Evolutionary conservation across 768 basidiomycete genomes (phyloP).

Genomic region (Tubosaeta sp.): DNA sequence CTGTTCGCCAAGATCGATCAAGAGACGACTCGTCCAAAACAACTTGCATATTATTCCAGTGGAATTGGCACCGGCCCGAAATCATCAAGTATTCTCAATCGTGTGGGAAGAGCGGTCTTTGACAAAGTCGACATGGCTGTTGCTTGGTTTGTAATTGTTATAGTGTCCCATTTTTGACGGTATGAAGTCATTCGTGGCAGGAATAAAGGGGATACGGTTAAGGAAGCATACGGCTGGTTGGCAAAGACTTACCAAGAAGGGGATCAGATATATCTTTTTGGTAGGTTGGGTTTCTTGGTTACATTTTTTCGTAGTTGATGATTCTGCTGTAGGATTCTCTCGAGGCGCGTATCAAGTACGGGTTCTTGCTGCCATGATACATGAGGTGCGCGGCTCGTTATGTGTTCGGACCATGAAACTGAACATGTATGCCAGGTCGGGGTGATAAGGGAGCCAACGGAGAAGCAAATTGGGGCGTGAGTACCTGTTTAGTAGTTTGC

Average conservation of each 20-base stretch:
- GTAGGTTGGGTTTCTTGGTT: slow-evolving; percentile 8
- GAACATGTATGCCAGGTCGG: slow-evolving; percentile 25
- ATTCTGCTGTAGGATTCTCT: slow-evolving; percentile 32
- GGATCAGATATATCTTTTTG: slow-evolving; percentile 35
- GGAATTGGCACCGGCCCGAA: slow-evolving; percentile 36
- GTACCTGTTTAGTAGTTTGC: neutral
- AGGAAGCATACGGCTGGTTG: slow-evolving; percentile 28
- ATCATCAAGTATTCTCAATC: slow-evolving; percentile 22
- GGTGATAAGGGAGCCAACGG: slow-evolving; percentile 26
- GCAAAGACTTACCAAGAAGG: slow-evolving; percentile 28
- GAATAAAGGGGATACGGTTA: slow-evolving; percentile 34
- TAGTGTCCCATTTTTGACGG: neutral
- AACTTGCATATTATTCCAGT: slow-evolving; percentile 35
- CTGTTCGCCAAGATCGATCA: slow-evolving; percentile 29
- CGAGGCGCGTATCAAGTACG: slow-evolving; percentile 42
- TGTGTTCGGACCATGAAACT: neutral
- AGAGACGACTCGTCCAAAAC: slow-evolving; percentile 16
- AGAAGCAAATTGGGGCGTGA: slow-evolving; percentile 30
- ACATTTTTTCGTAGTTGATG: slow-evolving; percentile 9
- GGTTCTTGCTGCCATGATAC: slow-evolving; percentile 38
- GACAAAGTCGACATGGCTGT: slow-evolving; percentile 35
- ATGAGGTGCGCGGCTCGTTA: slow-evolving; percentile 21
- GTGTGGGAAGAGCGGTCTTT: slow-evolving; percentile 11
- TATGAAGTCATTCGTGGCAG: slow-evolving; percentile 10
- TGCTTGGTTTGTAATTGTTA: slow-evolving; percentile 30